Conservation (phyloP, 2,329 filamentous ascomycete genomes). For the Hyphodiscus sp. region DNA sequence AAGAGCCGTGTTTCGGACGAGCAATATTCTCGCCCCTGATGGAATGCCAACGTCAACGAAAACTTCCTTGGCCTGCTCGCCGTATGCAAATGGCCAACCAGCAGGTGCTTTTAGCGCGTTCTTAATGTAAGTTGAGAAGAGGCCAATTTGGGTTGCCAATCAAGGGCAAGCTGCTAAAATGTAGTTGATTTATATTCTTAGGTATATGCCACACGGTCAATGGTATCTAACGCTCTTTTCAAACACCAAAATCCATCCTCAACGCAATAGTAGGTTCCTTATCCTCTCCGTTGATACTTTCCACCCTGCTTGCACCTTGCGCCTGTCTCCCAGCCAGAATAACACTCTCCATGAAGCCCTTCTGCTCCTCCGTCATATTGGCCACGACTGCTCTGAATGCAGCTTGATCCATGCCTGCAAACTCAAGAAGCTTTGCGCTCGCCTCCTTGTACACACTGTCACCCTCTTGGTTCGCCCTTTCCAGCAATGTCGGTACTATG, state of each 20-base stretch:
- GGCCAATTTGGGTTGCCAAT: too few relatives aligned
- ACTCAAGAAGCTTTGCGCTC: conserved; percentile 68
- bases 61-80: too few relatives aligned
- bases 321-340: conserved; percentile 56
- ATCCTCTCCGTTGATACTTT: conserved; percentile 38
- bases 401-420: conserved; percentile 67
- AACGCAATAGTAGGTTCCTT: conserved; percentile 79
- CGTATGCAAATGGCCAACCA: too few relatives aligned
- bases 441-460: conserved; percentile 60
- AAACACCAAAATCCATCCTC: conserved; percentile 79
- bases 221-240: conserved; percentile 33
- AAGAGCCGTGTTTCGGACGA: too few relatives aligned
- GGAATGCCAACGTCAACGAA: too few relatives aligned
- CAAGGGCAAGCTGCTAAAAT: too few relatives aligned
- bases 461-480: conserved; percentile 61
- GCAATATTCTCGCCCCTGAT: too few relatives aligned
- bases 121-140: too few relatives aligned
- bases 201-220: not conserved
- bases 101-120: too few relatives aligned
- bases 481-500: conserved; percentile 69
- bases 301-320: conserved; percentile 34
- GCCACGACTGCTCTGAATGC: conserved; percentile 71
- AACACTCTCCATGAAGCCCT: conserved; percentile 73
- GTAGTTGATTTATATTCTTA: too few relatives aligned
- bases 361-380: conserved; percentile 63